Conservation (phyloP, 306 rosid species). For the Luffa acutangula region DNA sequence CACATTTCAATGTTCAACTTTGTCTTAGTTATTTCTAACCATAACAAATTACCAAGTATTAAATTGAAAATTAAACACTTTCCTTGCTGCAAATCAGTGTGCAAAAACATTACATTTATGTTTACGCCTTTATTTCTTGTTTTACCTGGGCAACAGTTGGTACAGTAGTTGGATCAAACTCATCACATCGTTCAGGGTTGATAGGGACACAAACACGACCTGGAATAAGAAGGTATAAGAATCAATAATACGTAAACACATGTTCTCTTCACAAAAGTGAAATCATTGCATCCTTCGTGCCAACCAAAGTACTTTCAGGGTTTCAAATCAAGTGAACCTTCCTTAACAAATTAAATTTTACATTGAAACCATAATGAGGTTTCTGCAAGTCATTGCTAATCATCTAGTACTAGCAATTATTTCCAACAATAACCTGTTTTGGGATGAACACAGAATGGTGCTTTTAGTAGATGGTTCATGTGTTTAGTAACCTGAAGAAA, state of each 20-base stretch:
- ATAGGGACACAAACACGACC: slow-evolving; percentile 81
- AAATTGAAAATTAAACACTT: not conserved
- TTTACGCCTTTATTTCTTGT: not conserved
- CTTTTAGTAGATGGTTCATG: slow-evolving; percentile 87
- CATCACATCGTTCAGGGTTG: slow-evolving; percentile 67
- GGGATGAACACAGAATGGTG: slow-evolving; percentile 85
- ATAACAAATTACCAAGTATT: not conserved
- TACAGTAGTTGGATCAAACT: slow-evolving; percentile 77
- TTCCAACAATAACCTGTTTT: slow-evolving; percentile 48
- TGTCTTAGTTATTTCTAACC: not conserved
- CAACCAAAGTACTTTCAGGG: not conserved
- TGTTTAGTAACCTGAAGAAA: slow-evolving; percentile 66
- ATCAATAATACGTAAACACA: not conserved
- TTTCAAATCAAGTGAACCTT: not conserved
- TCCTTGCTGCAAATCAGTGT: not conserved
- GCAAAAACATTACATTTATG: not conserved
- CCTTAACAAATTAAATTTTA: not conserved
- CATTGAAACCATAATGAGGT: slow-evolving; percentile 3
- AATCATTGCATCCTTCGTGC: not conserved
- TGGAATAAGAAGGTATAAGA: slow-evolving; percentile 17
- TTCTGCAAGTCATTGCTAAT: not conserved
- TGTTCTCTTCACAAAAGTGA: not conserved
- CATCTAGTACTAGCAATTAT: not conserved
- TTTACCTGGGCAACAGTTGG: slow-evolving; percentile 68
- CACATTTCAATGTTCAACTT: not conserved